phyloP scores from a whole-genome alignment of 208 protist species.

The Wallacemonas sp. region DNA sequence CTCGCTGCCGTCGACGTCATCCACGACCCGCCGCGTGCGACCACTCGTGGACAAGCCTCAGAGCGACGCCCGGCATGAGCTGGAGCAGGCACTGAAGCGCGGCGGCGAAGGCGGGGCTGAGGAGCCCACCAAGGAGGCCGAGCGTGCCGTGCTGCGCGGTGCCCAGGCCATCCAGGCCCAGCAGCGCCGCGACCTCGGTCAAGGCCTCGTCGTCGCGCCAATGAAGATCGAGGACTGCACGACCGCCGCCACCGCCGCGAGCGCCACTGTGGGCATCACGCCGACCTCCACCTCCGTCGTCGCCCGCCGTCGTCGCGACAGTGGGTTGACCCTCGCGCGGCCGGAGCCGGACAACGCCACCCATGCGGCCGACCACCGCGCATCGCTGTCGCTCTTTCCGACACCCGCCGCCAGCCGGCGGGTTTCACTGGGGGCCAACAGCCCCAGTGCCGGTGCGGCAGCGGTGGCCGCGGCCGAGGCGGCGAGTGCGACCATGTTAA shows the following conservation, averaged over 20 bases:
- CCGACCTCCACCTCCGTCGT: constrained; percentile 7
- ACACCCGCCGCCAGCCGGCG: background rate
- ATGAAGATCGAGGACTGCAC: background rate
- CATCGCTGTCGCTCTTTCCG: background rate
- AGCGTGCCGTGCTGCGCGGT: background rate
- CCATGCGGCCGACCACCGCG: too few relatives aligned
- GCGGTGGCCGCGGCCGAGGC: too few relatives aligned
- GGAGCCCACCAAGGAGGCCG: background rate
- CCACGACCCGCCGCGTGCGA: background rate
- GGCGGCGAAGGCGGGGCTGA: background rate
- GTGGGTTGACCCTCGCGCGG: background rate
- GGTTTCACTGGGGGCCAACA: background rate
- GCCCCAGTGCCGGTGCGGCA: background rate
- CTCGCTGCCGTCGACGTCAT: background rate
- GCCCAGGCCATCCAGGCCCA: constrained; percentile 1
- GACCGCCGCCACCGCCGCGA: background rate
- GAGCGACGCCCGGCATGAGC: constrained; percentile 1
- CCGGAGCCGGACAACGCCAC: background rate
- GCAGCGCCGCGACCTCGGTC: constrained; percentile 5
- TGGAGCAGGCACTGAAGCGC: constrained; percentile 3
- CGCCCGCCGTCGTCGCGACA: background rate
- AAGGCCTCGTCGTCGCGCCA: background rate
- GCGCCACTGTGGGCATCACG: background rate
- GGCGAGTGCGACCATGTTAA: too few relatives aligned
- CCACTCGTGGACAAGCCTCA: constrained; percentile 11